phyloP scores from a whole-genome alignment of 129 eudicot species.

The Pseudognaphalium luteoalbum region DNA sequence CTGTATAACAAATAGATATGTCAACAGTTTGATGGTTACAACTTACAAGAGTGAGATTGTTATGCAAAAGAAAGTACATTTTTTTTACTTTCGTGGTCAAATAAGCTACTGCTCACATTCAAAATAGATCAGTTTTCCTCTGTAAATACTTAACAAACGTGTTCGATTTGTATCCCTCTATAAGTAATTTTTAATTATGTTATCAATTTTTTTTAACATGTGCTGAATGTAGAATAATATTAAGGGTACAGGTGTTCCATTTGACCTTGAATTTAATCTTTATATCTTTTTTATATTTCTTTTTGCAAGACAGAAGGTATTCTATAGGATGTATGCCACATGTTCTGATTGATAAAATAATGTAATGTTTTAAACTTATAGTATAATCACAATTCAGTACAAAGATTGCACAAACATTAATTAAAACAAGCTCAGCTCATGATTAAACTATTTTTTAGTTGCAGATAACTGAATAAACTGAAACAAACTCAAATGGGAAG shows the following conservation, averaged over 20 bases:
- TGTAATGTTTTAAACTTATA: not conserved
- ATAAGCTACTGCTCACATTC: not conserved
- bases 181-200: too few relatives aligned
- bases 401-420: not conserved
- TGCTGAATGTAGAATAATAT: not conserved
- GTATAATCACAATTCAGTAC: not conserved
- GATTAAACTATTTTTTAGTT: too few relatives aligned
- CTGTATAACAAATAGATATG: constrained; percentile 34
- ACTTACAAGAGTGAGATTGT: constrained; percentile 19
- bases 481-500: not conserved
- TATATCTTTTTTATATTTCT: too few relatives aligned
- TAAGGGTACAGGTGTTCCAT: not conserved
- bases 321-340: not conserved
- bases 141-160: not conserved
- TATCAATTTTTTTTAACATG: not conserved
- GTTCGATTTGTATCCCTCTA: not conserved
- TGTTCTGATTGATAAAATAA: not conserved
- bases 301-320: not conserved
- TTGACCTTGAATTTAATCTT: not conserved
- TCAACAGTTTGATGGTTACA: constrained; percentile 43
- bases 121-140: not conserved
- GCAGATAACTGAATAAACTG: not conserved
- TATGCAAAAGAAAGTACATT: not conserved
- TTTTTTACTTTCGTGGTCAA: not conserved
- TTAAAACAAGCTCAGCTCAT: not conserved